A percentile compares a stretch with the other conserved stretches of the same genome.
These are phyloP conservation scores for Eucalyptus tenuipes DNA, from an alignment of 345 rosid species.

Conservation along the genomic window DNA sequence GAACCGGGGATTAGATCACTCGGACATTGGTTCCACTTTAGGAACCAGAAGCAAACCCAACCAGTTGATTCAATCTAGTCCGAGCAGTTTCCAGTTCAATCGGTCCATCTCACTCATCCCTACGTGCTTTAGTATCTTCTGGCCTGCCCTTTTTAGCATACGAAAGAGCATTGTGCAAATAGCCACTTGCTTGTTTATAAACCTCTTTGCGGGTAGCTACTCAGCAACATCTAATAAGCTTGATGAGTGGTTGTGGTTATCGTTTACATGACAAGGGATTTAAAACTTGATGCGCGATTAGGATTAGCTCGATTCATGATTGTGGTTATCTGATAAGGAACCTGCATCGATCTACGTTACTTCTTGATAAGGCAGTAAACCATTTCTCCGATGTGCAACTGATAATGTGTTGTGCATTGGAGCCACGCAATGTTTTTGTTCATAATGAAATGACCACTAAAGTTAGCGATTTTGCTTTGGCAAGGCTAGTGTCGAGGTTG, in stretches of 20 bases:
- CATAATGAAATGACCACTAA: not conserved
- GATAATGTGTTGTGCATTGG: not conserved
- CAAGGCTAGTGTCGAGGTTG: not conserved
- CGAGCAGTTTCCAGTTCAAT: no score
- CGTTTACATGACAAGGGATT: not conserved
- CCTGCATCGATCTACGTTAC: not conserved
- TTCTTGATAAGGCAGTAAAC: not conserved
- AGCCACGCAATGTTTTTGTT: not conserved
- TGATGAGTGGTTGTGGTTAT: not conserved
- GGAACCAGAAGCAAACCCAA: no score
- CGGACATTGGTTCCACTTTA: fast-evolving
- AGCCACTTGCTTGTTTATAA: not conserved
- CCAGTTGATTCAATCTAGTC: fast-evolving
- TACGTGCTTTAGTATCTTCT: not conserved
- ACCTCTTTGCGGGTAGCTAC: not conserved
- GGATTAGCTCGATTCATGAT: not conserved
- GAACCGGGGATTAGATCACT: no score
- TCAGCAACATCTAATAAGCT: not conserved
- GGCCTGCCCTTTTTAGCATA: not conserved
- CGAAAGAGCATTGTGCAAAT: not conserved
- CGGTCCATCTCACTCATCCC: no score
- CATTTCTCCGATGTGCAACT: not conserved
- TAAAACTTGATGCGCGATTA: not conserved
- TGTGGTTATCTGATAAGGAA: not conserved
- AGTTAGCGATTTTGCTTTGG: not conserved